Evolutionary conservation across 2,329 filamentous ascomycete species (phyloP).

Genomic region (Colletotrichum camelliae): DNA sequence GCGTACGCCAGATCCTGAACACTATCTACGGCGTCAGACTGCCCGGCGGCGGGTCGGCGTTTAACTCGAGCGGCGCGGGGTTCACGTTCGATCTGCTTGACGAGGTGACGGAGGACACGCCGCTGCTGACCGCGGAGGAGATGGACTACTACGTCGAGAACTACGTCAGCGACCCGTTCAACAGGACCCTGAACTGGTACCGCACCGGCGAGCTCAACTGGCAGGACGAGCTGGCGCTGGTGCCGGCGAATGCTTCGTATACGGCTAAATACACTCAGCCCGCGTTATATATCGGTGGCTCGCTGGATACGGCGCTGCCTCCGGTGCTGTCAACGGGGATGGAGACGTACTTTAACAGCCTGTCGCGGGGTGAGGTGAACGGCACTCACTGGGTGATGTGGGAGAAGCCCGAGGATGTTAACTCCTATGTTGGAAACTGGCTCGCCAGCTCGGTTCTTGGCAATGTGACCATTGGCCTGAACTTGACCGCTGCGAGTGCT

Average conservation of each 20-base stretch:
- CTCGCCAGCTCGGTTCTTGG: neutral
- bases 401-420: constrained; percentile 70
- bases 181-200: constrained; percentile 89
- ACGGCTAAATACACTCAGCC: constrained; percentile 57
- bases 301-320: constrained; percentile 69
- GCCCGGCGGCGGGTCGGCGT: constrained; percentile 54
- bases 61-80: constrained; percentile 60
- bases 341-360: constrained; percentile 64
- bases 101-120: constrained; percentile 52
- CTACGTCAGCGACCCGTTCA: constrained; percentile 73
- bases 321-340: constrained; percentile 71
- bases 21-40: constrained; percentile 70
- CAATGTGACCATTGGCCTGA: neutral
- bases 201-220: constrained; percentile 75
- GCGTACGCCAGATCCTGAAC: constrained; percentile 69
- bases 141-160: constrained; percentile 78
- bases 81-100: constrained; percentile 63
- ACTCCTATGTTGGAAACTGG: constrained; percentile 37
- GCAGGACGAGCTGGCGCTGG: constrained; percentile 71
- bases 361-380: constrained; percentile 65
- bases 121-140: constrained; percentile 70
- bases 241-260: constrained; percentile 51
- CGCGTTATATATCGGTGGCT: constrained; percentile 72
- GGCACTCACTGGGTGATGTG: constrained; percentile 78
- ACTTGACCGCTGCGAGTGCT: neutral